A percentile compares a stretch with the other conserved stretches of the same genome.
Conservation (phyloP, 2,329 filamentous ascomycete species). For the Karstenula rhodostoma region DNA sequence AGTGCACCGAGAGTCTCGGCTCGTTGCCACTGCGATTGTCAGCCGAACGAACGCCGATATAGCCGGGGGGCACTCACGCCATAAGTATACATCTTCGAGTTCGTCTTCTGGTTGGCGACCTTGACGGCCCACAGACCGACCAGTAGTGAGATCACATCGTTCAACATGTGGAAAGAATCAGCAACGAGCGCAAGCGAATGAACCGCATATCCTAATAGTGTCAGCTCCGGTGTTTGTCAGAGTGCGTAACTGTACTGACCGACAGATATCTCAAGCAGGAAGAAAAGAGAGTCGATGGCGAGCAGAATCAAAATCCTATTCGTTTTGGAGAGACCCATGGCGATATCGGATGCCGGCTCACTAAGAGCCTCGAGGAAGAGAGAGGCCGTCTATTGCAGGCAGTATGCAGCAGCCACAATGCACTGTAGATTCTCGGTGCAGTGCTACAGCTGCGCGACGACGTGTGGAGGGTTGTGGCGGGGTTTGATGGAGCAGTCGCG, state of each 20-base stretch:
- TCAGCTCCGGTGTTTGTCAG: slow-evolving; percentile 13
- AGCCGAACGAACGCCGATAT: slow-evolving; percentile 17
- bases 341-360: slow-evolving; percentile 26
- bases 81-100: slow-evolving; percentile 91
- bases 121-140: slow-evolving; percentile 96
- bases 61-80: slow-evolving; percentile 69
- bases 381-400: not conserved
- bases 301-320: slow-evolving; percentile 93
- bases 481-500: not conserved
- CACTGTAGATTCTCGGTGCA: not conserved
- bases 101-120: slow-evolving; percentile 80
- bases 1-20: slow-evolving; percentile 96
- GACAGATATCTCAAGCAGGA: slow-evolving; percentile 84
- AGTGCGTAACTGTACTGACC: slow-evolving; percentile 54
- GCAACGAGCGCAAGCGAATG: slow-evolving; percentile 93
- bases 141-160: slow-evolving; percentile 93
- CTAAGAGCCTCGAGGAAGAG: not conserved
- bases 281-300: slow-evolving; percentile 87
- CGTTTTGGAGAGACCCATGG: slow-evolving; percentile 90
- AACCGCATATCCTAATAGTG: slow-evolving; percentile 72
- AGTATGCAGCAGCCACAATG: slow-evolving; percentile 7
- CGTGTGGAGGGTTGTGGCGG: not conserved
- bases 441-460: slow-evolving; percentile 7
- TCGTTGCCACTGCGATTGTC: slow-evolving; percentile 78
- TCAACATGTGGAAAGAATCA: slow-evolving; percentile 99